phyloP scores from a whole-genome alignment of 257 asterid species.

The Solanum boliviense region DNA sequence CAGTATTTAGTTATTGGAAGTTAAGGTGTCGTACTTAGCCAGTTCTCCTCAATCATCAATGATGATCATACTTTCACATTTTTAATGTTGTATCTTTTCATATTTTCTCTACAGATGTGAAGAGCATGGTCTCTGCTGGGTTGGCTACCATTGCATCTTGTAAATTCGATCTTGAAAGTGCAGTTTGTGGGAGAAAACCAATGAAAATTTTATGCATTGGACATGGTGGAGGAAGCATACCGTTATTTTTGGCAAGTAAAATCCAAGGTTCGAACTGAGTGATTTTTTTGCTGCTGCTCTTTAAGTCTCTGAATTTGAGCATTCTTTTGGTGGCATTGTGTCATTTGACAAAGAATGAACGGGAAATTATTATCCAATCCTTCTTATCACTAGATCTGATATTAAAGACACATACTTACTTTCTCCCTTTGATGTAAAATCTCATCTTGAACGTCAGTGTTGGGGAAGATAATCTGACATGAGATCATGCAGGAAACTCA shows the following conservation, averaged over 20 bases:
- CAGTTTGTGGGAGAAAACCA: slow-evolving; percentile 44
- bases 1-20: neutral
- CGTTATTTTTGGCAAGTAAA: slow-evolving; percentile 64
- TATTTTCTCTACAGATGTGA: slow-evolving; percentile 49
- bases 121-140: slow-evolving; percentile 82
- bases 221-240: slow-evolving; percentile 96
- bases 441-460: neutral
- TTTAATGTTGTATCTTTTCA: neutral
- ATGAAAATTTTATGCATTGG: slow-evolving; percentile 76
- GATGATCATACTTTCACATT: neutral
- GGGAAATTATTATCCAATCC: neutral
- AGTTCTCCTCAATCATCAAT: neutral
- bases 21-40: neutral
- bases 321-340: neutral
- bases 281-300: too few species aligned
- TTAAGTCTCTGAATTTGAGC: neutral
- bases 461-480: neutral
- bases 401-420: neutral
- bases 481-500: neutral
- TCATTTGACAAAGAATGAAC: neutral
- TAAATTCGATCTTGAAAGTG: slow-evolving; percentile 41
- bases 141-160: slow-evolving; percentile 47
- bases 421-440: neutral
- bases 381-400: neutral
- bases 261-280: slow-evolving; percentile 40